Evolutionary conservation across 2,329 filamentous ascomycete species (phyloP), one percentile per base, ranked within the genome.

Genomic region (Pseudopithomyces maydicus): DNA sequence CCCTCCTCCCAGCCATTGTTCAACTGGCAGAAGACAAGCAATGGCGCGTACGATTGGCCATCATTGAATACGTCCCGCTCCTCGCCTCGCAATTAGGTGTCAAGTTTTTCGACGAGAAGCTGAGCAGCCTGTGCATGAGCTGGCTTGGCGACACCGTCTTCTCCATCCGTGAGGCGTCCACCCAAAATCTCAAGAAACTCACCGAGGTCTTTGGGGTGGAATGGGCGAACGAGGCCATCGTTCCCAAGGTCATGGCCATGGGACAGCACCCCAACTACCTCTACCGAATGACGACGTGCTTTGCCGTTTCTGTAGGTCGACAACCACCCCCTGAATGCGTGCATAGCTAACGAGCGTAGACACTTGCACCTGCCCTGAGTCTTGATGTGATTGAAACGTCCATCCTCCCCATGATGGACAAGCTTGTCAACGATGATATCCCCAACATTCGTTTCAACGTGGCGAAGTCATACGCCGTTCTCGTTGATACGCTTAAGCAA

Each of bases 381-480:
- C 85, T 98, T 68, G 91, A 93, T 57, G 94, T 98, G 58, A 96
- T 99, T 75, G 89, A 91, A 72, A 89, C 90, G 74, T 95, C 92
- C 33, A 96, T 99, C 66, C 85, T 99, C 20, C 95, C 95, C 38
- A 98, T 99, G 84, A 87, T 99, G 74, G 91, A 97, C 78, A 92
- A 94, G 80, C 90, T 99, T 53, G 92, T 96, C 51, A 85, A 87
- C 44, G 95, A 99, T 74, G 92, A 96, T 43, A 99, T 99, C 62
- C 95, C 95, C 66, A 99, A 99, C 80, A 99, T 99, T 75, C 92
- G 95, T 50, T 99, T 99, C 85, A 99, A 99, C 78, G 95, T 99
- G 46, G 95, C 95, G 68, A 99, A 99, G 82, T 98, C 95, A 45
- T 99, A 98, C 74, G 87, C 88, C 20, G 89, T 95, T 50, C 82